Percentiles rank a stretch among this genome's conserved stretches.
Conservation (phyloP, 352 stramenopile species). For the Paralagenidium karlingii region DNA sequence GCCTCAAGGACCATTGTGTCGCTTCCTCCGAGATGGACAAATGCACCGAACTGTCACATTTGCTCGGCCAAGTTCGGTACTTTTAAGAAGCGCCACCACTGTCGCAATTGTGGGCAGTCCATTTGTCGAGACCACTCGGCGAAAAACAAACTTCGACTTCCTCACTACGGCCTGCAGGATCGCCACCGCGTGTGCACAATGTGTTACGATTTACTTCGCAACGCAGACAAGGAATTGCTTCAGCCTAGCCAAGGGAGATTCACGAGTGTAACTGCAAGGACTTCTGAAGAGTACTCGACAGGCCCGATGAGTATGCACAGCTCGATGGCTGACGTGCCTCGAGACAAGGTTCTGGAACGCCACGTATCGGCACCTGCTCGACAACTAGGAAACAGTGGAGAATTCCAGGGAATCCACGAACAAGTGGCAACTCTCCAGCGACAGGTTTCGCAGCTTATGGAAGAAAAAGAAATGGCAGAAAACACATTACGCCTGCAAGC, state of each 20-base stretch:
- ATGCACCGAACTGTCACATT: slow-evolving; percentile 72
- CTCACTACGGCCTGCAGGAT: slow-evolving; percentile 68
- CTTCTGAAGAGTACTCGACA: no score
- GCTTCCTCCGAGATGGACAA: slow-evolving; percentile 73
- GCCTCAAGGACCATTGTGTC: slow-evolving; percentile 28
- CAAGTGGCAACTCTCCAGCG: slow-evolving; percentile 77
- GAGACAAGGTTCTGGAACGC: slow-evolving; percentile 40
- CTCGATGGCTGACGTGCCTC: no score
- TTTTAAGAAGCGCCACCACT: slow-evolving; percentile 82
- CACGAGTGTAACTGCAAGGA: no score
- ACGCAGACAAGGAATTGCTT: slow-evolving; percentile 21
- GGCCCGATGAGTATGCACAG: no score
- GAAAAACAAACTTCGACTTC: slow-evolving; percentile 64
- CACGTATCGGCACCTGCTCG: slow-evolving; percentile 62
- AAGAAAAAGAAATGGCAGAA: slow-evolving; percentile 75
- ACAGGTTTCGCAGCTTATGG: slow-evolving; percentile 70
- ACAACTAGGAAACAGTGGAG: slow-evolving; percentile 13
- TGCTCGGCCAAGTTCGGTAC: slow-evolving; percentile 66
- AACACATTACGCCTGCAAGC: slow-evolving; percentile 56
- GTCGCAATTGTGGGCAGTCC: slow-evolving; percentile 76
- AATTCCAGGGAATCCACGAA: slow-evolving; percentile 48
- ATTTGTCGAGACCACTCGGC: slow-evolving; percentile 80
- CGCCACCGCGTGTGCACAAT: slow-evolving; percentile 73
- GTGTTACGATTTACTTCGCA: slow-evolving; percentile 62
- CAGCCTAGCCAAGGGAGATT: slow-evolving; percentile 10